Conservation (phyloP, 2,329 filamentous ascomycete species). For the Colletotrichum godetiae region DNA sequence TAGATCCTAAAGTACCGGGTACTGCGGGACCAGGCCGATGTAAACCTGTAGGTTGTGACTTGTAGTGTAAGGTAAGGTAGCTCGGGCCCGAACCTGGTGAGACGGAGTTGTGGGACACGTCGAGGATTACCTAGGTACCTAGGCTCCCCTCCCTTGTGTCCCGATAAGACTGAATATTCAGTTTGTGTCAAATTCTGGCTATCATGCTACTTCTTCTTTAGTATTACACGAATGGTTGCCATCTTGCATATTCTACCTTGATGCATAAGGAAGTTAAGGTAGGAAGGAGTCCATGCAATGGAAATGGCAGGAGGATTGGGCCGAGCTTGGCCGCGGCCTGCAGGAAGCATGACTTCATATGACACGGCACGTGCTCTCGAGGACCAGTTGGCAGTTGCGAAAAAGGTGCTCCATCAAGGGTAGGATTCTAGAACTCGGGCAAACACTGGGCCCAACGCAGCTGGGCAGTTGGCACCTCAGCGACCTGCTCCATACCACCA, state of each 20-base stretch:
- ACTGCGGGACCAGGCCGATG: not conserved
- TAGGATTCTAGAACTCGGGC: slow-evolving; percentile 14
- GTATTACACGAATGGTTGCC: not conserved
- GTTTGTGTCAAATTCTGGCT: not conserved
- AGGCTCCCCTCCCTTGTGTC: not conserved
- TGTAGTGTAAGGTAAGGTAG: not conserved
- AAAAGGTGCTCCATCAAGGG: not conserved
- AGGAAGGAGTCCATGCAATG: not conserved
- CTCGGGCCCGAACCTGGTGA: slow-evolving; percentile 6
- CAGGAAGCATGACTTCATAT: slow-evolving; percentile 25
- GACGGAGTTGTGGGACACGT: not conserved
- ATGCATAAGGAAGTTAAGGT: not conserved
- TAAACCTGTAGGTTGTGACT: too few species aligned
- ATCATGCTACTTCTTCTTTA: not conserved
- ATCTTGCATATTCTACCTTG: not conserved
- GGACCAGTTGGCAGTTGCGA: too few species aligned
- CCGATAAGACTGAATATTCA: not conserved
- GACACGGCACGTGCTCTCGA: slow-evolving; percentile 20
- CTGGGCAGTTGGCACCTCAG: not conserved
- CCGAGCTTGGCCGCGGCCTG: slow-evolving; percentile 17
- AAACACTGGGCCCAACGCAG: slow-evolving; percentile 10
- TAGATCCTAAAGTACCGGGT: slow-evolving; percentile 26
- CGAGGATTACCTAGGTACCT: slow-evolving; percentile 6
- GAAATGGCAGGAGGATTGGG: not conserved
- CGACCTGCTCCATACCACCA: not conserved